Conservation (phyloP, 108 stramenopile genomes). For the Skeletonema menzelii region DNA sequence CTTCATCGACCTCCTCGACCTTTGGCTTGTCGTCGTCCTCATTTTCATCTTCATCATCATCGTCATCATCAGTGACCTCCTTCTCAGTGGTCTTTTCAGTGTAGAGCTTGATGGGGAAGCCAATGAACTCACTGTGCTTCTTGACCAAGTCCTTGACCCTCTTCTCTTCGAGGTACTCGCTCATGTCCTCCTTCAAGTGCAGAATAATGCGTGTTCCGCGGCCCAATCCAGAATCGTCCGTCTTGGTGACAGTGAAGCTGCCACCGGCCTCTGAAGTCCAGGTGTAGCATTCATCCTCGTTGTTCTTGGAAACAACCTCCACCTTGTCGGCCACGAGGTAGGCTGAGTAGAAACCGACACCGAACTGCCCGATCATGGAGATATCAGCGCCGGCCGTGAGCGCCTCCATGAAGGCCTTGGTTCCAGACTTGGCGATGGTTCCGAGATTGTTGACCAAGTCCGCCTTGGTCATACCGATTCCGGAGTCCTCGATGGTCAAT, state of each 20-base stretch:
- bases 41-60: conserved; percentile 93
- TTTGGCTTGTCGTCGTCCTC: conserved; percentile 93
- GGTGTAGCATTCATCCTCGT: conserved; percentile 91
- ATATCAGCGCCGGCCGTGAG: conserved; percentile 99
- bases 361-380: conserved; percentile 99
- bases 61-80: conserved; percentile 99
- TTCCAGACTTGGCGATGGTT: conserved; percentile 99
- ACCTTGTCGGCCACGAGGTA: conserved; percentile 99
- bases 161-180: conserved; percentile 98
- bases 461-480: conserved; percentile 99
- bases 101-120: conserved; percentile 99
- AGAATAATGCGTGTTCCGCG: conserved; percentile 99
- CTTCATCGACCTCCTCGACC: conserved; percentile 97
- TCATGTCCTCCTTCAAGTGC: conserved; percentile 99
- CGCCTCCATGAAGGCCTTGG: conserved; percentile 99
- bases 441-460: conserved; percentile 99
- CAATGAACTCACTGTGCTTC: conserved; percentile 99
- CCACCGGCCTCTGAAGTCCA: conserved; percentile 99
- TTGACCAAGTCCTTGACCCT: conserved; percentile 99
- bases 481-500: conserved; percentile 97
- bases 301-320: conserved; percentile 96
- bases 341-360: conserved; percentile 99
- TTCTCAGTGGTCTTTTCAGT: conserved; percentile 99
- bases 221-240: conserved; percentile 76
- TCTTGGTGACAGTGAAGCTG: conserved; percentile 92